These are phyloP conservation scores for Fusarium brachygibbosum DNA, from an alignment of 2,329 filamentous ascomycete genomes.

Conservation along the genomic window DNA sequence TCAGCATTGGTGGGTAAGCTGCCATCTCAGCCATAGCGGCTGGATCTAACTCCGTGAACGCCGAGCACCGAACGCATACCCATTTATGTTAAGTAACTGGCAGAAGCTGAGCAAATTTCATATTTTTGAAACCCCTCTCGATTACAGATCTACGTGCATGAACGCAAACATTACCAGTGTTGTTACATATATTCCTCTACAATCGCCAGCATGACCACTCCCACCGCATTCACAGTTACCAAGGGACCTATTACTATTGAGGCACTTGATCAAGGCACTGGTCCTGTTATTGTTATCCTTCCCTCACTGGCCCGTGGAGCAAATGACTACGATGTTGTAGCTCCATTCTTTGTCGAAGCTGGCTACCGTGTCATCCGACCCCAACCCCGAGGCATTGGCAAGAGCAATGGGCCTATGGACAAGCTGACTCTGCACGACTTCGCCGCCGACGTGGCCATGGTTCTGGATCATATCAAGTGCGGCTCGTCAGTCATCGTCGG, in stretches of 20 bases:
- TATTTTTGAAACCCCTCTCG: neutral
- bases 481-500: neutral
- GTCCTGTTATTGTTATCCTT: neutral
- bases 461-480: neutral
- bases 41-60: neutral
- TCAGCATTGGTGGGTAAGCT: too few species aligned
- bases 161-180: neutral
- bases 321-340: neutral
- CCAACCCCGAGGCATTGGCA: neutral
- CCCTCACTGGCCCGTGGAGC: constrained; percentile 1
- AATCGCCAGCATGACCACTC: neutral
- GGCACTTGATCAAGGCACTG: neutral
- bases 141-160: neutral
- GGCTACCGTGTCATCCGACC: constrained; percentile 1
- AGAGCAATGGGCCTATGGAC: neutral
- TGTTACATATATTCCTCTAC: neutral
- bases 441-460: neutral
- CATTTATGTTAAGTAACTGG: neutral
- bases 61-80: neutral
- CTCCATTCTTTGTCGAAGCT: neutral
- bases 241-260: constrained; percentile 3
- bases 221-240: neutral
- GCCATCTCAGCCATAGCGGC: too few species aligned
- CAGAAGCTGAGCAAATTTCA: neutral
- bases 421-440: neutral